Base-by-base conservation (phyloP, 495 filamentous ascomycete genomes). In the Neurospora sp. region DNA sequence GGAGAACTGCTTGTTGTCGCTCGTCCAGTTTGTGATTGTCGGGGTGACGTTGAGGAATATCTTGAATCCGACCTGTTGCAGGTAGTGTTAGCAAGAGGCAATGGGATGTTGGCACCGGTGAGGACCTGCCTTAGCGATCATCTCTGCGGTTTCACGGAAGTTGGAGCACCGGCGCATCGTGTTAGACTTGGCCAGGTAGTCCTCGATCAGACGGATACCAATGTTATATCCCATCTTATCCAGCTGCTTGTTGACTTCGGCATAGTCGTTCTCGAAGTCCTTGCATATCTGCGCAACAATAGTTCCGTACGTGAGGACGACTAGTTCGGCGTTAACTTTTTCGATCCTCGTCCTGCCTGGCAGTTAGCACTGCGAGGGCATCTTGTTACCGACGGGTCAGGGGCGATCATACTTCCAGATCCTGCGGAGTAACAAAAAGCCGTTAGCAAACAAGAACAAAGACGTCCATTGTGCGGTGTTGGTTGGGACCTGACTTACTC, bases 181-280 rank as follows among this genome's bases (percentile, higher is more conserved):
- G 74, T 91, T 93, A 14, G 93, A 93, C 82, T 97, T 98, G 75
- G 96, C 96, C 46, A 99, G 90, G 81, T 97, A 99, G 81, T 99
- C 96, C 77, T 99, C 96, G 80, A 99, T 97, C 76, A 99, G 85
- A 37, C 96, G 92, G 81, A 98, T 88, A 9, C 96, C 96, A 73
- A 99, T 98, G 77, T 97, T 98, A 86, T 98, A 97, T 44, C 96
- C 96, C 96, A 99, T 99, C 84, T 94, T 96, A 79, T 99, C 96
- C 66, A 99, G 86, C 80, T 99, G 96, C 83, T 93, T 93, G 84
- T 99, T 99, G 80, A 94, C 95, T 80, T 98, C 93, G 70, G 89
- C 86, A 78, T 99, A 99, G 82, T 98, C 92, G 74, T 89, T 90
- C 75, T 97, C 93, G 78, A 92, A 97, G 85, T 99, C 96, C 81